These are phyloP conservation scores for Pyricularia sp. DNA, from an alignment of 2,329 filamentous ascomycete genomes.

Conservation along the genomic window DNA sequence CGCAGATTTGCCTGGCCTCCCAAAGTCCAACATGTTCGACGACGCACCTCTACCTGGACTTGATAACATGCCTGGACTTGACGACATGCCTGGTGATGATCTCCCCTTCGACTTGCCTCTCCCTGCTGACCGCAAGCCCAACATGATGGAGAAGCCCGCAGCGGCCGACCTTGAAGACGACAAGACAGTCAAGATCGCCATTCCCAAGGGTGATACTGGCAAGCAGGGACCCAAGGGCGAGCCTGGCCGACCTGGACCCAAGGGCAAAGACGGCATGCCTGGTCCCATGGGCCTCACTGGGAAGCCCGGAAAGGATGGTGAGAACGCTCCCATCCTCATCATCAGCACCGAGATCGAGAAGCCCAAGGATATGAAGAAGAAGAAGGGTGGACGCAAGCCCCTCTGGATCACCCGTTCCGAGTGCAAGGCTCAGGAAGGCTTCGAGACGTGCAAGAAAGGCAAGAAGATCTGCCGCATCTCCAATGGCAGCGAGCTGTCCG, in stretches of 20 bases:
- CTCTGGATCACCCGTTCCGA: neutral
- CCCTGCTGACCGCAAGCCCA: neutral
- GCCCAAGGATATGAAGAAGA: neutral
- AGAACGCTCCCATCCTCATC: neutral
- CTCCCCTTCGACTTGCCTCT: neutral
- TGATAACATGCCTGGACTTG: neutral
- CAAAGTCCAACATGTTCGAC: neutral
- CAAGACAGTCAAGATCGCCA: neutral
- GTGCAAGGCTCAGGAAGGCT: neutral
- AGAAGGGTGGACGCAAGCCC: neutral
- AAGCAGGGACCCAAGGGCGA: neutral
- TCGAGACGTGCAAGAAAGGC: neutral
- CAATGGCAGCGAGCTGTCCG: neutral
- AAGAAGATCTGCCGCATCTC: slow-evolving; percentile 1
- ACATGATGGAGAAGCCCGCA: neutral
- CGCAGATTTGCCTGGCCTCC: neutral
- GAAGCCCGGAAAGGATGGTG: neutral
- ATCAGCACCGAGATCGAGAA: neutral
- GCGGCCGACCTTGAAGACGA: neutral
- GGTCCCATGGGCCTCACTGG: neutral
- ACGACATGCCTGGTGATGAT: neutral
- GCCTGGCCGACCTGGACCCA: neutral
- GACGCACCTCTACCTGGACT: neutral
- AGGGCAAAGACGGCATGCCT: neutral
- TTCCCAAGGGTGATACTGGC: neutral